Base-by-base conservation (phyloP, 495 filamentous ascomycete species). In the Annulohypoxylon nitens region DNA sequence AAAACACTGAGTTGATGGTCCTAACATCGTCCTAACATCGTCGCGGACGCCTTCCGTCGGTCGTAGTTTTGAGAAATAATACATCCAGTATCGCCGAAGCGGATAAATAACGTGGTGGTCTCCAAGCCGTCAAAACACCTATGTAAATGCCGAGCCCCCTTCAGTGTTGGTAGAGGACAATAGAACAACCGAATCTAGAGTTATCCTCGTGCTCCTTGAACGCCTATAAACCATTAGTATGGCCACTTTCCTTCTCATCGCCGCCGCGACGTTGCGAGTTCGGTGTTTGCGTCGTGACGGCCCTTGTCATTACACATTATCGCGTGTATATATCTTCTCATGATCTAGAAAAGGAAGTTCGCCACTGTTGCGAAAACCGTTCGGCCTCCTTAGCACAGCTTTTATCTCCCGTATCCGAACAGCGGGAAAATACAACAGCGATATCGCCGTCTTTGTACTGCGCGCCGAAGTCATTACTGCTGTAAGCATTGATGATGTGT, bases 391-490 rank as follows among this genome's bases (percentile, higher is more conserved):
- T 86, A 61, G 91, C 90, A 80, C 97, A 99, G 63, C 86, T 88
- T 37, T 88, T 80, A 8, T 80, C 78, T 5, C 78, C 72, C 33
- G 85, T 81, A n/a, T 80, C 78, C 11, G 89, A 85, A 78, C 97
- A 99, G 25, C 87, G 89, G 16, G 84, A 81, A 67, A 98, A 93
- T 16, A 89, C 85, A 71, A 97, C 88, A 0, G 94, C 86, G 55
- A 98, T 90, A 75, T 99, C 96, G 0, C 93, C 97, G n/a, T 97
- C 93, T 75, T 89, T 84, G 80, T 92, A 95, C 74, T 88, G 85
- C 26, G 80, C 82, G 3, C 84, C 83, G 39, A 78, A 61, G 7
- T 73, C 71, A 23, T 51, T 75, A 36, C 79, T 80, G 51, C 77
- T 80, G 78, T 97, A 97, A 3, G 93, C 85, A 79, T 97, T 97